phyloP scores from a whole-genome alignment of 2,329 filamentous ascomycete genomes.

The Lachnum nothofagi region DNA sequence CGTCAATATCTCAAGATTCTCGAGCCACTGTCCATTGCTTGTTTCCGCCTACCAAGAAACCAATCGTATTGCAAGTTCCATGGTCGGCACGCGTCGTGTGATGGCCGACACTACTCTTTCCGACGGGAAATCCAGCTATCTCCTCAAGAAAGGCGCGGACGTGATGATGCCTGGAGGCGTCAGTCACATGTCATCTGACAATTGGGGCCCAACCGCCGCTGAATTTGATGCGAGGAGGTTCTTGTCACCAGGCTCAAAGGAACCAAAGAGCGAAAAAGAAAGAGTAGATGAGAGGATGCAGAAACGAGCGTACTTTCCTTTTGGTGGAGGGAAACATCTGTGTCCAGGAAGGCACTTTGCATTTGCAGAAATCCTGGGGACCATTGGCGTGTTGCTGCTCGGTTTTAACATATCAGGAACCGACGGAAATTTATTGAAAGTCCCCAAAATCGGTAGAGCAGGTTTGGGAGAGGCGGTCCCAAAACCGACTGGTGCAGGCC shows the following conservation, averaged over 20 bases:
- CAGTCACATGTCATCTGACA: slow-evolving; percentile 35
- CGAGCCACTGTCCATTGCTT: slow-evolving; percentile 38
- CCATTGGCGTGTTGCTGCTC: slow-evolving; percentile 30
- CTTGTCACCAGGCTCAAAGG: slow-evolving; percentile 21
- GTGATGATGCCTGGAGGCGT: slow-evolving; percentile 41
- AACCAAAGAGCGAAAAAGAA: slow-evolving; percentile 6
- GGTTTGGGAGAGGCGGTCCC: slow-evolving; percentile 17
- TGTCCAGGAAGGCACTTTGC: slow-evolving; percentile 38
- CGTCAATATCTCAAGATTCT: slow-evolving; percentile 37
- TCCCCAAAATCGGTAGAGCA: slow-evolving; percentile 10
- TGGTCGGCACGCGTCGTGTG: slow-evolving; percentile 38
- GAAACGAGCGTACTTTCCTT: slow-evolving; percentile 32
- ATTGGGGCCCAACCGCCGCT: slow-evolving; percentile 40
- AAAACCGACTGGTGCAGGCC: slow-evolving; percentile 17
- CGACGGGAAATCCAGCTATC: slow-evolving; percentile 32
- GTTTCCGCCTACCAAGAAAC: slow-evolving; percentile 42
- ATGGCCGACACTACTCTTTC: slow-evolving; percentile 38
- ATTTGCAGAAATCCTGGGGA: slow-evolving; percentile 35
- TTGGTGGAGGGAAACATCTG: slow-evolving; percentile 36
- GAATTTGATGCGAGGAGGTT: slow-evolving; percentile 41
- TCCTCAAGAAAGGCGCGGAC: slow-evolving; percentile 38
- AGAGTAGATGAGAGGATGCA: slow-evolving; percentile 10
- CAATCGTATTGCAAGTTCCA: slow-evolving; percentile 38
- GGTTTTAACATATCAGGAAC: slow-evolving; percentile 30
- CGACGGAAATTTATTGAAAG: slow-evolving; percentile 11